Evolutionary conservation across 192 early-diverging fungal species (phyloP), one percentile per base, ranked within the genome.

Genomic region (Gigaspora rosea): DNA sequence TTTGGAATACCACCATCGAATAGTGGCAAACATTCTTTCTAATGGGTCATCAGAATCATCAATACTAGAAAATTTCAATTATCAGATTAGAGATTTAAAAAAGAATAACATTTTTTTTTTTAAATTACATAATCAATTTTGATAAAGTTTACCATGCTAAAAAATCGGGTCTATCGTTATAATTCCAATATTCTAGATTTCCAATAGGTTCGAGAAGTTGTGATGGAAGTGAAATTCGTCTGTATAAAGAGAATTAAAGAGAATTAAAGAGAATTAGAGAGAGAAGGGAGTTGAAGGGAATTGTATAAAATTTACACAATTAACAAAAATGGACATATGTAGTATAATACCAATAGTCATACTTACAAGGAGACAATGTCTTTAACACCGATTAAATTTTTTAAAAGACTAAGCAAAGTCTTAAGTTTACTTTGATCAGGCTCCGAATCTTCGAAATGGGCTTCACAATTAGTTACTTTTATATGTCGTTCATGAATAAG

Each of bases 131-230:
- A 32, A 65, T 27, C 49, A 72, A 36, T 50, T 18, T 18, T 12
- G 4, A 18, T 18, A 56, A 54, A 15, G 0, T 47, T 51, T 78
- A 80, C 86, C 78, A 78, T 52, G 80, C 80, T 83, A 94, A 93
- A 78, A 84, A 86, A 68, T 92, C 89, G 2, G 93, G 93, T 7
- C 90, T 90, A 68, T 94, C 93, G 80, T 90, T 92, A 79, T 91
- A 92, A 78, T 88, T 90, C 89, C 89, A 91, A 82, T 91, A 90
- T 79, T 94, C 93, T 49, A 94, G 86, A 64, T 92, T 91, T 27
- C 90, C 90, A 49, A 89, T 83, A 18, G 93, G 93, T 64, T 92
- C 91, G 62, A 92, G 80, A 46, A 92, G 81, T 56, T 90, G 85
- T 47, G 91, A 87, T 35, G 93, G 93, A 65, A 94, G 81, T 59